Base-by-base conservation (phyloP, 805 yeast species). In the Yamadazyma laniorum region DNA sequence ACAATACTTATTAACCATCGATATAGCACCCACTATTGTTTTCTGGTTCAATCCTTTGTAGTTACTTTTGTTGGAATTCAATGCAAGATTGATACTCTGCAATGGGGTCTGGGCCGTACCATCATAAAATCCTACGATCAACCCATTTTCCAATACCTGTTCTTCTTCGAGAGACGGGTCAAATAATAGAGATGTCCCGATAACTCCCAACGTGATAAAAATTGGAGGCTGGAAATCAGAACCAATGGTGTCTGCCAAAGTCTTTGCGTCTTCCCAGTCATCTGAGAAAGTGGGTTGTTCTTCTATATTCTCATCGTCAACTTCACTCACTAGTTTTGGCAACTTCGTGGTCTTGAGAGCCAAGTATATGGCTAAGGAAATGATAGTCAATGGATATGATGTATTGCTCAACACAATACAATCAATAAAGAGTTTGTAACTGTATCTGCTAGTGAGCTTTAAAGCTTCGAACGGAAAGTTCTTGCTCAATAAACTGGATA, bases 131-230 rank as follows among this genome's bases (percentile, higher is more conserved):
- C 90, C 81, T 3, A 86, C 56, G 32, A 89, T 66, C 15, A 91
- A 47, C 1, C 96, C 96, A 42, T 85, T 82, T 47, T 91, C 96
- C 42, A 89, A 72, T 2, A 90, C 95, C 44, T 80, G 85, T 56
- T 86, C 90, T 59, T 91, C 99, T 42, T 82, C 85, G n/a, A 77
- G 65, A 1, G 95, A 81, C 0, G 99, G 98, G 55, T 91, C 99
- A 18, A 90, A 67, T 17, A 88, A 60, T 7, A 82, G 73, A 39
- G 79, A 79, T 11, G 67, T 53, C 1, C 91, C 95, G 0, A 87
- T 77, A 5, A 85, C 67, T 0, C 95, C 95, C 18, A 84, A 61
- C 0, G 91, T 77, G 49, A 93, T 79, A 26, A 86, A 64, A 13
- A 91, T 59, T 0, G 97, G 95, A 0, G 95, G 91, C 31, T 75